Base-by-base conservation (phyloP, 805 yeast genomes). In the Zygotorulaspora sp. region DNA sequence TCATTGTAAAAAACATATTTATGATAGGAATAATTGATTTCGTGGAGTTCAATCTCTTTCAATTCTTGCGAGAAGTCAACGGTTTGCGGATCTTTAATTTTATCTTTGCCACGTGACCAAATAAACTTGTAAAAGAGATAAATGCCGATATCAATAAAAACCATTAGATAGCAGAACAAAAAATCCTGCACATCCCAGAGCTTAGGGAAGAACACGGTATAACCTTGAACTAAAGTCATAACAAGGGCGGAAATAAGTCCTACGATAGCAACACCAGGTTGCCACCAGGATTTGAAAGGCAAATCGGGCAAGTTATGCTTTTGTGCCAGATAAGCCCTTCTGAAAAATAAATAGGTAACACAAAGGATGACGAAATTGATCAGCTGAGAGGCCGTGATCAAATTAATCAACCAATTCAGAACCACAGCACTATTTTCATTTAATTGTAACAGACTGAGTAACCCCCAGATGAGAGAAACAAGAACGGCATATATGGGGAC, bases 331-430 rank as follows among this genome's bases (percentile, higher is more conserved):
- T 76, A 69, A 2, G 83, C 87, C 36, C 71, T 68, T 55, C 76
- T 72, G 64, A 83, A 84, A 41, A 78, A 72, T 28, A 80, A 48
- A 54, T 75, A 83, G 16, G 83, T 75, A 30, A 70, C 57, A 49
- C 78, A 66, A 53, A 83, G 75, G 41, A 71, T 66, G 36, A 70
- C 66, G 63, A 76, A 81, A 56, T 77, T 80, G 52, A 72, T 72
- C 55, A 79, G 68, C 55, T 80, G 86, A 21, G 83, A 80, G 24
- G 78, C 77, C 3, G 92, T 81, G 35, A 80, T 80, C 41, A 84
- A 62, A 50, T 81, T 80, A 41, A 82, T 74, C 35, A 84, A 67
- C 89, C 90, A 84, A 51, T 69, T 71, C 44, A 84, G 68, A 3
- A 83, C 92, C 2, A 71, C 70, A 11, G 77, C 74, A 17, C 89